phyloP scores from a whole-genome alignment of 306 rosid species.

The Corylus avellana region DNA sequence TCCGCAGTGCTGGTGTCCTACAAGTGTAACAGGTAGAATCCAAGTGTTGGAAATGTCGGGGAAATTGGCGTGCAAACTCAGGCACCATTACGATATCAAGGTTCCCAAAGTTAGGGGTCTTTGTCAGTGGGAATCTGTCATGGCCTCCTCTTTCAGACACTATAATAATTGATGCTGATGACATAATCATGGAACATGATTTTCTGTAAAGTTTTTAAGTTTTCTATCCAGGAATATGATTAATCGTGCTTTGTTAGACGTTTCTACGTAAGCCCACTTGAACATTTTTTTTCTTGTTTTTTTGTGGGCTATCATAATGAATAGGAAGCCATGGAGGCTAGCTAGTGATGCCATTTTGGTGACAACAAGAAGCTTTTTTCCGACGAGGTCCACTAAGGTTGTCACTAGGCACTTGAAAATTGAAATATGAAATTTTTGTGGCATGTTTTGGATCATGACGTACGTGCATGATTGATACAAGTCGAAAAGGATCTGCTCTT shows the following conservation, averaged over 20 bases:
- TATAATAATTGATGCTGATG: background rate
- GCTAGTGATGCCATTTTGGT: conserved; percentile 20
- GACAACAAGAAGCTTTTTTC: conserved; percentile 18
- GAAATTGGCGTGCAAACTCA: conserved; percentile 9
- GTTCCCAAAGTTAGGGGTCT: conserved; percentile 5
- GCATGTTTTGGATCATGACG: background rate
- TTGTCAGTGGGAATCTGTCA: background rate
- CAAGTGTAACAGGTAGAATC: background rate
- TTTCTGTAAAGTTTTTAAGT: too few species aligned
- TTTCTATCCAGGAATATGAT: background rate
- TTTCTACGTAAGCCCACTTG: conserved; percentile 35
- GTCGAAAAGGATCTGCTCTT: background rate
- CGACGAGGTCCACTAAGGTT: conserved; percentile 35
- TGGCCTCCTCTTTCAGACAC: background rate
- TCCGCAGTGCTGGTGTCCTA: background rate
- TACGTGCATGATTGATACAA: background rate
- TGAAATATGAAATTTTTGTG: background rate
- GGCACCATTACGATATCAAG: background rate
- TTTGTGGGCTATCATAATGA: background rate
- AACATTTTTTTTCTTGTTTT: too few species aligned
- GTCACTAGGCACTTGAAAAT: conserved; percentile 3
- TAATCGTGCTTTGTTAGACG: background rate
- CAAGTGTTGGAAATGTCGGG: background rate
- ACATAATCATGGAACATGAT: background rate
- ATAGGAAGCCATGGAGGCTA: background rate